A percentile compares a stretch with the other conserved stretches of the same genome.
These are phyloP conservation scores for Trifolium subterraneum DNA, from an alignment of 306 rosid species.

Conservation along the genomic window DNA sequence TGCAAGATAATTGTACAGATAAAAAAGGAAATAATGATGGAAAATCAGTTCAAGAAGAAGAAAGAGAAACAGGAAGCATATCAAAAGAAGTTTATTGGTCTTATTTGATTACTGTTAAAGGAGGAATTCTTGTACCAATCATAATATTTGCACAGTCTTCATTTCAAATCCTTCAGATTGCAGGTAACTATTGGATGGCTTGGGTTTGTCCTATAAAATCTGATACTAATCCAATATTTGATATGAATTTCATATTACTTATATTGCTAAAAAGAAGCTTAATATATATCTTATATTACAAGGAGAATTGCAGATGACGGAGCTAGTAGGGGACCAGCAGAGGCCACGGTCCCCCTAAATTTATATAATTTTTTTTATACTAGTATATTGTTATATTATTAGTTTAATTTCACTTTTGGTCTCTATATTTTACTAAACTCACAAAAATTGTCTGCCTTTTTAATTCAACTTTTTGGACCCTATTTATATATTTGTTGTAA, in stretches of 20 bases:
- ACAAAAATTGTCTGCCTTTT: too few relatives aligned
- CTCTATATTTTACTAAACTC: too few relatives aligned
- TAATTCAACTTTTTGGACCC: too few relatives aligned
- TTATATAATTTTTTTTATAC: too few relatives aligned
- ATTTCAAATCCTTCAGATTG: constrained; percentile 84
- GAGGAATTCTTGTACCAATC: constrained; percentile 76
- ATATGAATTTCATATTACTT: constrained; percentile 61
- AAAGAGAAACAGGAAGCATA: constrained; percentile 95
- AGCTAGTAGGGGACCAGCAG: too few relatives aligned
- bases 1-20: constrained; percentile 63
- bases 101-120: constrained; percentile 75
- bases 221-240: constrained; percentile 56
- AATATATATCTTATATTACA: too few relatives aligned
- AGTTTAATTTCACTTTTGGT: too few relatives aligned
- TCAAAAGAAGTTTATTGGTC: constrained; percentile 81
- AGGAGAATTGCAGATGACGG: too few relatives aligned
- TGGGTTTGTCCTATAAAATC: constrained; percentile 86
- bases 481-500: too few relatives aligned
- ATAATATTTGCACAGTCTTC: constrained; percentile 85
- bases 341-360: too few relatives aligned
- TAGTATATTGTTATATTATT: too few relatives aligned
- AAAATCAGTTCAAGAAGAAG: constrained; percentile 88
- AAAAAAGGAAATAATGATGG: constrained; percentile 67
- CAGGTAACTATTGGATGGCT: constrained; percentile 97
- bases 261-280: too few relatives aligned